Percentiles rank a stretch among this genome's conserved stretches.
phyloP scores from a whole-genome alignment of 176 grass and related monocot species.

The bread wheat (Triticum aestivum) region DNA sequence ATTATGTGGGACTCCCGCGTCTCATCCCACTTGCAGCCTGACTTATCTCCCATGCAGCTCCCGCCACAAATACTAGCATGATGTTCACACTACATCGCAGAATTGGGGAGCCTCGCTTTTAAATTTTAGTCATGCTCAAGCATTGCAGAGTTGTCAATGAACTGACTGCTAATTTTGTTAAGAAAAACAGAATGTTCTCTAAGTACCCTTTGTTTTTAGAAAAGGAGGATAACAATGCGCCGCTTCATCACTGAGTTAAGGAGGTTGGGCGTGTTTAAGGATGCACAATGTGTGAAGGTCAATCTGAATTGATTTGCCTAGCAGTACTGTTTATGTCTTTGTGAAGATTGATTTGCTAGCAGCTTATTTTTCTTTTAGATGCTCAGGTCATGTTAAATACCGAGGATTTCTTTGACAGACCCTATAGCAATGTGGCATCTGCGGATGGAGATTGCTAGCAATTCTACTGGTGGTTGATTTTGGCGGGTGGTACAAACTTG shows the following conservation, averaged over 20 bases:
- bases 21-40: too few species aligned
- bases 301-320: conserved; percentile 50
- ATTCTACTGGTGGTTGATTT: conserved; percentile 97
- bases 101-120: neutral
- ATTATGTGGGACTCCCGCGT: too few species aligned
- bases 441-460: conserved; percentile 66
- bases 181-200: too few species aligned
- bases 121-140: neutral
- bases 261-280: conserved; percentile 54
- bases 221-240: too few species aligned
- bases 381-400: conserved; percentile 77
- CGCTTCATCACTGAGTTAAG: conserved; percentile 35
- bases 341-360: conserved; percentile 25
- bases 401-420: conserved; percentile 85
- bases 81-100: neutral
- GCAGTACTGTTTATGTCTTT: neutral
- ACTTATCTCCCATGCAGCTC: neutral
- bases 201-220: too few species aligned
- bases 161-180: too few species aligned
- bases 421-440: conserved; percentile 95
- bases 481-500: conserved; percentile 84
- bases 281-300: conserved; percentile 72
- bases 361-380: conserved; percentile 60
- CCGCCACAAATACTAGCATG: neutral
- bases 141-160: too few species aligned